Evolutionary conservation across 2,329 filamentous ascomycete species (phyloP), one percentile per base, ranked within the genome.

Genomic region (Hymenoscyphus albidus): DNA sequence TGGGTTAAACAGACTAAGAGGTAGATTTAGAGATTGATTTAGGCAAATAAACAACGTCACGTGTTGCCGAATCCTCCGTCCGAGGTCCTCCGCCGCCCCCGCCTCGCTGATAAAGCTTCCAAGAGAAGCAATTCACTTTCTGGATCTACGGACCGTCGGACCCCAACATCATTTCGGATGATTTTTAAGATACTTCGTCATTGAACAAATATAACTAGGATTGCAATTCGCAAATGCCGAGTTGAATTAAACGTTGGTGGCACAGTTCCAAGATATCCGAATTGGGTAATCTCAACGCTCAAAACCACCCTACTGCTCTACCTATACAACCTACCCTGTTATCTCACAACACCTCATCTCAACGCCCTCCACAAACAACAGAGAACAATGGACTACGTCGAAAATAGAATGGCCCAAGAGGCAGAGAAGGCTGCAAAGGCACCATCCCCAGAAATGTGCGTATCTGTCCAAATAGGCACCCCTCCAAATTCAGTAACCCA

Each of bases 391-490:
- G 73, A 76, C 59, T 75, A 76, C 64, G 73, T 76, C 44, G 74
- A 75, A 70, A 72, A 74, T 31, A 71, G 74, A 67, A 75, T 76
- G 74, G 69, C 69, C 16, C 69, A 74, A 70, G 71, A 74, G 69
- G 72, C 72, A 35, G 65, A 71, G 39, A 75, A 74, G 56, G 69
- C 71, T 35, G 65, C 72, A 42, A 75, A 73, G 58, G 69, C 70
- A n/a, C 61, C 69, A 13, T 61, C 65, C 16, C 68, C 72, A n/a
- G 73, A 74, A 73, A 70, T 75, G 73, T 75, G 71, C 58, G 48
- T 54, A 18, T 27, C n/a, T 35, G 35, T 35, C 48, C 22, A 27
- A 54, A 27, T 51, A 22, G n/a, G 7, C 22, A 18, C 48, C 48
- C 48, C n/a, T 54, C 70, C 66, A 35, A 13, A 39, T 48, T 55